Percentiles rank a stretch among this genome's conserved stretches.
Evolutionary conservation across 768 basidiomycete species (phyloP).

Genomic region (Amanita thiersii): DNA sequence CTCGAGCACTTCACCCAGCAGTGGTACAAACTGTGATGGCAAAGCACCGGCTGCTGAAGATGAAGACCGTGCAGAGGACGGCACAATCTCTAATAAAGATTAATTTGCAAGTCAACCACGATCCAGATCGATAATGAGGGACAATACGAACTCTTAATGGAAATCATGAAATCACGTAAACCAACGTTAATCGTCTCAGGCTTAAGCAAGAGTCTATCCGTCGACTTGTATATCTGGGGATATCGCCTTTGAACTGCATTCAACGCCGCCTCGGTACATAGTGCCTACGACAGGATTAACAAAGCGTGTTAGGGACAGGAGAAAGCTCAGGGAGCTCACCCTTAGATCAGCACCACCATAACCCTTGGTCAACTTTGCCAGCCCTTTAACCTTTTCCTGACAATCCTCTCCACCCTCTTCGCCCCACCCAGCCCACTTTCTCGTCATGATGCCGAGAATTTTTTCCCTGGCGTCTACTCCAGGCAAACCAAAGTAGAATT

Average conservation of each 20-base stretch:
- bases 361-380: conserved; percentile 90
- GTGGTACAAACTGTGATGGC: conserved; percentile 74
- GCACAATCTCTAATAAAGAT: conserved; percentile 88
- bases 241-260: conserved; percentile 95
- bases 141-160: conserved; percentile 76
- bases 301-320: too few relatives aligned
- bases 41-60: conserved; percentile 80
- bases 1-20: conserved; percentile 63
- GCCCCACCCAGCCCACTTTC: conserved; percentile 82
- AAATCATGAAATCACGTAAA: conserved; percentile 93
- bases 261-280: conserved; percentile 94
- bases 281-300: conserved; percentile 40
- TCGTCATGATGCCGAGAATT: conserved; percentile 87
- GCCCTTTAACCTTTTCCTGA: conserved; percentile 62
- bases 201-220: conserved; percentile 75
- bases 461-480: conserved; percentile 76
- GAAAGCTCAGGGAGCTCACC: too few relatives aligned
- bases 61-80: conserved; percentile 89
- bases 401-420: conserved; percentile 23
- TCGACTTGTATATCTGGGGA: conserved; percentile 94
- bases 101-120: conserved; percentile 10
- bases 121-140: conserved; percentile 6
- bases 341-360: conserved; percentile 96
- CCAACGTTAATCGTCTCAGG: conserved; percentile 81
- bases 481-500: conserved; percentile 96